Evolutionary conservation across 1,139 yeast genomes (phyloP).

Genomic region (Candida sanyaensis): DNA sequence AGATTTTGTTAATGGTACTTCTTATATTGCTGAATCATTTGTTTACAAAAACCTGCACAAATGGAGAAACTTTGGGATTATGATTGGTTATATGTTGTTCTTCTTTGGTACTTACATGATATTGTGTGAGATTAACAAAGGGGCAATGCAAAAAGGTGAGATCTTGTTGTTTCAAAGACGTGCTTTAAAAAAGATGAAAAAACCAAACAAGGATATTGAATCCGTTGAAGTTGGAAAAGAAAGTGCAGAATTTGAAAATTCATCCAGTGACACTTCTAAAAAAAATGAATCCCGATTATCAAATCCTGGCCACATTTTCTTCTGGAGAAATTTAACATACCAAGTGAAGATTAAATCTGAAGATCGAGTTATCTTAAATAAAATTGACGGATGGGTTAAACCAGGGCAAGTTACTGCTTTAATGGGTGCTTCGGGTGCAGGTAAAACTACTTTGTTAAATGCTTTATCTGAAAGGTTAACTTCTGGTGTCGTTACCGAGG

Average conservation of each 20-base stretch:
- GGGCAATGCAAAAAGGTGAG: slow-evolving; percentile 85
- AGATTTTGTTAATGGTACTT: slow-evolving; percentile 38
- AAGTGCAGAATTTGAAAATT: no score
- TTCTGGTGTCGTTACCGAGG: slow-evolving; percentile 34
- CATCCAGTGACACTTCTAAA: no score
- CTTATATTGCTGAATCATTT: no score
- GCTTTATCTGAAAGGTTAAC: slow-evolving; percentile 35
- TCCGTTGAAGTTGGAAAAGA: no score
- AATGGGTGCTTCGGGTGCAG: slow-evolving; percentile 40
- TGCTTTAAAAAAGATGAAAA: slow-evolving; percentile 6
- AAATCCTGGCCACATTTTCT: slow-evolving; percentile 52
- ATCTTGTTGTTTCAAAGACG: slow-evolving; percentile 54
- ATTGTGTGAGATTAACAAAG: slow-evolving; percentile 66
- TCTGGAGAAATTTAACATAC: slow-evolving; percentile 78
- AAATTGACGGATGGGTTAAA: slow-evolving; percentile 66
- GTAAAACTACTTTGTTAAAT: slow-evolving; percentile 36
- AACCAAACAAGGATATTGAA: slow-evolving; percentile 7
- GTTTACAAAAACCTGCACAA: slow-evolving; percentile 38
- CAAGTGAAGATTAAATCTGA: slow-evolving; percentile 69
- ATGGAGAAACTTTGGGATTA: slow-evolving; percentile 86
- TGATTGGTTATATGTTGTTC: slow-evolving; percentile 55
- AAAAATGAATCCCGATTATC: not conserved
- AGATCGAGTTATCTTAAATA: slow-evolving; percentile 59
- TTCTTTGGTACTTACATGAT: slow-evolving; percentile 56
- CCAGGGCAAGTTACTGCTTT: slow-evolving; percentile 33